Base-by-base conservation (phyloP, 495 filamentous ascomycete species). In the Collariella sp. region DNA sequence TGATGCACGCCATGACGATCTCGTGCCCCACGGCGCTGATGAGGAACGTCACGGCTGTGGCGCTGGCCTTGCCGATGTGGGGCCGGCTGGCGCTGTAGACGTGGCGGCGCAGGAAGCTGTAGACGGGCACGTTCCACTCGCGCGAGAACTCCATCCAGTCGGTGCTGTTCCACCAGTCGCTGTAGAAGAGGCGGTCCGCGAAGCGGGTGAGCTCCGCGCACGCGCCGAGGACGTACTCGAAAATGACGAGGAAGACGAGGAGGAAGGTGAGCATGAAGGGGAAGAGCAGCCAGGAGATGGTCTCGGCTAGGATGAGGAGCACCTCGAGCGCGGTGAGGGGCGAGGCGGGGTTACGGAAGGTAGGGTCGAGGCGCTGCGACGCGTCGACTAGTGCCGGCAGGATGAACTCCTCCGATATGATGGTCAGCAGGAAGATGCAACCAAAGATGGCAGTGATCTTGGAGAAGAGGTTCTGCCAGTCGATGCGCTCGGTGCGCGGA, bases 71-170 rank as follows among this genome's bases (percentile, higher is more conserved):
- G 40, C 86, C 88, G 59, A 93, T 83, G 61, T 86, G 79, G 12
- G 79, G 77, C 31, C 85, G 76, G 29, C 85, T 84, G 3, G 88
- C 88, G 47, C 79, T 83, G 71, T 97, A 98, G 58, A 98, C 93
- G 68, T 98, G 93, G 12, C 93, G 82, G 9, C 93, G 83, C 59
- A 98, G 83, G 75, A 96, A 98, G 66, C 91, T 86, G 74, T 98
- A 94, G n/a, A 98, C 93, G 44, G 93, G 93, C 40, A 95, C 83
- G 66, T 98, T 98, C 93, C 93, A 98, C 73, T 97, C 90, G 51
- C 93, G 79, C 18, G 86, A 91, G 70, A 98, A 98, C 69, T 98
- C 93, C 54, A 98, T 84, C 91, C 90, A 88, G 73, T 88, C 84
- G 53, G 82, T 84, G 50, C 73, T 79, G 70, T 88, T 88, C 91